Conservation (phyloP, 768 basidiomycete genomes). For the Galerina marginata region DNA sequence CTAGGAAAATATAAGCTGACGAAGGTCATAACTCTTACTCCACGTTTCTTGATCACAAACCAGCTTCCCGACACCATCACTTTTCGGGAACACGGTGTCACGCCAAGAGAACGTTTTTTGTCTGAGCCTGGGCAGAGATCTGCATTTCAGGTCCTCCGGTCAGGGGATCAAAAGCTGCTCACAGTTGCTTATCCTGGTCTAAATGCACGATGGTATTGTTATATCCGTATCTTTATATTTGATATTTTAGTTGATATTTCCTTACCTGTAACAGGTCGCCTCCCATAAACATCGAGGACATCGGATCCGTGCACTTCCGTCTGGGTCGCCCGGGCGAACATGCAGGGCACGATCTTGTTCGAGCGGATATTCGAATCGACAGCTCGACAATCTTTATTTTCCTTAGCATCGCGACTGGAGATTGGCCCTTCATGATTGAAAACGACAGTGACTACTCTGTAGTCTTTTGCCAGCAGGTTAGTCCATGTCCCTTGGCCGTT, state of each 20-base stretch:
- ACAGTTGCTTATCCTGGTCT: constrained; percentile 88
- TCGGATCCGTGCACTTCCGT: constrained; percentile 82
- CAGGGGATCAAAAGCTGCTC: constrained; percentile 73
- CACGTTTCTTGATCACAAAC: constrained; percentile 92
- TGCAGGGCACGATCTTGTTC: constrained; percentile 58
- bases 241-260: background rate
- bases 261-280: constrained; percentile 68
- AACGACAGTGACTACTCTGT: constrained; percentile 83
- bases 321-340: constrained; percentile 49
- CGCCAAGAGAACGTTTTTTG: constrained; percentile 62
- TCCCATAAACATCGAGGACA: constrained; percentile 90
- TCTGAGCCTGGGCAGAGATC: constrained; percentile 72
- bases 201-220: constrained; percentile 74
- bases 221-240: background rate
- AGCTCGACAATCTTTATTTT: constrained; percentile 91
- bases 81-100: constrained; percentile 85
- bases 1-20: constrained; percentile 96
- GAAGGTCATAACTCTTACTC: constrained; percentile 90
- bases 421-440: constrained; percentile 91
- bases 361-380: constrained; percentile 80
- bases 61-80: constrained; percentile 68
- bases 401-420: constrained; percentile 65
- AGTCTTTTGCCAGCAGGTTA: constrained; percentile 76
- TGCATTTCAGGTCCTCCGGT: constrained; percentile 69
- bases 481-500: constrained; percentile 5